Conservation (phyloP, 192 early-diverging fungal species). For the Rhizoclosmatium globosum region DNA sequence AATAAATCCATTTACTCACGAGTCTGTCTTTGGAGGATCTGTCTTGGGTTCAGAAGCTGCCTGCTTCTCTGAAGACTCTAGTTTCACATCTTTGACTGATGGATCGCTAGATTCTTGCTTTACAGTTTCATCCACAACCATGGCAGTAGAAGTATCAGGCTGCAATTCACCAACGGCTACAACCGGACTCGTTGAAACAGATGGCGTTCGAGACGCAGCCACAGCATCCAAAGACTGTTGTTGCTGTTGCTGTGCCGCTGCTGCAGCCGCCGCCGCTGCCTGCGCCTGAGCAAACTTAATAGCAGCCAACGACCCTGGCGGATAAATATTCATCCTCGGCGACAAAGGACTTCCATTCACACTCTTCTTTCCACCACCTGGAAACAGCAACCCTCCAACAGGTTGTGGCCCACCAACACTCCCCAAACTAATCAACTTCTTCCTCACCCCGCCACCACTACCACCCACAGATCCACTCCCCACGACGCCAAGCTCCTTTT, state of each 20-base stretch:
- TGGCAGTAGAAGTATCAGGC: background rate
- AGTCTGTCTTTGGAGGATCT: background rate
- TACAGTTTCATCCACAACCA: background rate
- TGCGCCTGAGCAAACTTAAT: conserved; percentile 23
- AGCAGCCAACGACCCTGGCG: conserved; percentile 33
- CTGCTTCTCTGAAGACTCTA: background rate
- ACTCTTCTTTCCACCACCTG: conserved; percentile 61
- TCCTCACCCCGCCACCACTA: conserved; percentile 2
- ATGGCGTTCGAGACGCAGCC: background rate
- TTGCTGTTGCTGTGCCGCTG: background rate
- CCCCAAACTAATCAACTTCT: background rate
- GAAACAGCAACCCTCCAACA: conserved; percentile 31
- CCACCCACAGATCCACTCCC: conserved; percentile 45
- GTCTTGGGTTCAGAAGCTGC: background rate
- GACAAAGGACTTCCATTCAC: conserved; percentile 19
- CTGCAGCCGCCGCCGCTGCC: background rate
- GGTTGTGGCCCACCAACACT: background rate
- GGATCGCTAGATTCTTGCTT: background rate
- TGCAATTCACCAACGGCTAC: background rate
- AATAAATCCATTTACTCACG: background rate
- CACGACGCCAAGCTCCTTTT: conserved; percentile 43
- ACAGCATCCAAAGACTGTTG: conserved; percentile 5
- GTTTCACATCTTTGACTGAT: background rate
- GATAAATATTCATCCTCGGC: conserved; percentile 33
- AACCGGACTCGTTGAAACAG: background rate